Percentiles rank a stretch among this genome's conserved stretches.
phyloP scores from a whole-genome alignment of 108 stramenopile species.

The Skeletonema potamos region DNA sequence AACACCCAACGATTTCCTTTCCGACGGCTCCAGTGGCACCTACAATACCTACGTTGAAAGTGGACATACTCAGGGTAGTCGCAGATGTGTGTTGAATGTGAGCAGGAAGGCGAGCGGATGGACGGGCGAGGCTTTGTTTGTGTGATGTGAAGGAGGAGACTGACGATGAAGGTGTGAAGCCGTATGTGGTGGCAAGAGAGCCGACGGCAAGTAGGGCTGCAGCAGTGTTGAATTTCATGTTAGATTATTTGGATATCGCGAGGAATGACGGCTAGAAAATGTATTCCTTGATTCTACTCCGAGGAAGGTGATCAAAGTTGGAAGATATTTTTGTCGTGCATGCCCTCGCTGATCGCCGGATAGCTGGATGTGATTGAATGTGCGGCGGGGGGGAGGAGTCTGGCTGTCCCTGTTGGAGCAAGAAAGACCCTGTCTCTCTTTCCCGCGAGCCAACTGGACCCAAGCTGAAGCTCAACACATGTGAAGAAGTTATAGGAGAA shows the following conservation, averaged over 20 bases:
- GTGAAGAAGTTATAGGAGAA: too few species aligned
- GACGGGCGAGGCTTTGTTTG: not conserved
- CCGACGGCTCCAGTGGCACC: conserved; percentile 98
- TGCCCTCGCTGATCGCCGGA: too few species aligned
- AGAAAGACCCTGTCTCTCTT: too few species aligned
- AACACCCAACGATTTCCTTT: conserved; percentile 88
- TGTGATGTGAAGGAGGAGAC: not conserved
- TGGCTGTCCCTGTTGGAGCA: too few species aligned
- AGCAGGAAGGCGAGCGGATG: not conserved
- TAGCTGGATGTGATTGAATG: too few species aligned
- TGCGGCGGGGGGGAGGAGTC: too few species aligned
- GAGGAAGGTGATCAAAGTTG: too few species aligned
- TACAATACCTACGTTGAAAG: conserved; percentile 90
- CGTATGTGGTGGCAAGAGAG: not conserved
- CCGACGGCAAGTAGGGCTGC: not conserved
- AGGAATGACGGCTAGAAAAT: not conserved
- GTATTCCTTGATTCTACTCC: not conserved
- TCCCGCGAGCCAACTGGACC: too few species aligned
- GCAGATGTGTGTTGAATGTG: not conserved
- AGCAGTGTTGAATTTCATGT: not conserved
- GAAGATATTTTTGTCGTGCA: too few species aligned
- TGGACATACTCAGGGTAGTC: not conserved
- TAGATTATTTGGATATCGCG: not conserved
- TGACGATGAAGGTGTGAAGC: not conserved
- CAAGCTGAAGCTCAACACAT: too few species aligned